phyloP scores from a whole-genome alignment of 345 rosid species.

The Raphanus raphanistrum region DNA sequence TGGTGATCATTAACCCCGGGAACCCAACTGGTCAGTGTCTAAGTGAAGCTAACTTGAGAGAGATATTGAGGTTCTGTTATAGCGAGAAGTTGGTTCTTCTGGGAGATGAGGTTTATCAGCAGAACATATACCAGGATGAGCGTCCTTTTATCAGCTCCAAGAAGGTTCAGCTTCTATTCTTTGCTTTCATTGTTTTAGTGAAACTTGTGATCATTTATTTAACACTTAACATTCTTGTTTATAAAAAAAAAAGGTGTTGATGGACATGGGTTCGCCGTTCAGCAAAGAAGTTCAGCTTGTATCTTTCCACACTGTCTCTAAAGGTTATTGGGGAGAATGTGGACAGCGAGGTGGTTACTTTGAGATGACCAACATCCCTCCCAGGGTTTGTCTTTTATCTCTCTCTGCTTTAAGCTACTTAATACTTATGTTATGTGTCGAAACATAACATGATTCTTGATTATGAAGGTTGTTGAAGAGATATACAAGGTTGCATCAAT shows the following conservation, averaged over 20 bases:
- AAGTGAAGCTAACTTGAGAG: conserved; percentile 84
- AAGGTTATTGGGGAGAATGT: conserved; percentile 99
- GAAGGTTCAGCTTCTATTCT: conserved; percentile 54
- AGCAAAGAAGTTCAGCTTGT: conserved; percentile 92
- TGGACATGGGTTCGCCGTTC: conserved; percentile 83
- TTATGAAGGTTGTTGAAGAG: conserved; percentile 85
- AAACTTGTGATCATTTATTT: conserved; percentile 2
- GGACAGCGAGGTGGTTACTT: conserved; percentile 99
- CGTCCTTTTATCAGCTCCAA: conserved; percentile 89
- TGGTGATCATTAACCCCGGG: conserved; percentile 99
- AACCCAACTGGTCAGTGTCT: conserved; percentile 99
- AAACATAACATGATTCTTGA: conserved; percentile 16
- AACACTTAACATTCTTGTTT: conserved; percentile 7
- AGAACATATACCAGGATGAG: conserved; percentile 92
- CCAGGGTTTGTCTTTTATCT: conserved; percentile 53
- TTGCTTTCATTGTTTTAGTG: neutral
- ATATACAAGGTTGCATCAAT: conserved; percentile 92
- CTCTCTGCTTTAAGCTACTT: conserved; percentile 13
- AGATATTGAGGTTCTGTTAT: conserved; percentile 75
- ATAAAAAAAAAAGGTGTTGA: conserved; percentile 56
- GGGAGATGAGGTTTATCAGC: conserved; percentile 99
- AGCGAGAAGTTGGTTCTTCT: conserved; percentile 79
- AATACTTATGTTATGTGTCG: neutral
- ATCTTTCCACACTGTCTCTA: conserved; percentile 95
- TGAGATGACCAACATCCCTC: conserved; percentile 97